Base-by-base conservation (phyloP, 768 basidiomycete genomes). In the Porphyrellus cyaneotinctus region DNA sequence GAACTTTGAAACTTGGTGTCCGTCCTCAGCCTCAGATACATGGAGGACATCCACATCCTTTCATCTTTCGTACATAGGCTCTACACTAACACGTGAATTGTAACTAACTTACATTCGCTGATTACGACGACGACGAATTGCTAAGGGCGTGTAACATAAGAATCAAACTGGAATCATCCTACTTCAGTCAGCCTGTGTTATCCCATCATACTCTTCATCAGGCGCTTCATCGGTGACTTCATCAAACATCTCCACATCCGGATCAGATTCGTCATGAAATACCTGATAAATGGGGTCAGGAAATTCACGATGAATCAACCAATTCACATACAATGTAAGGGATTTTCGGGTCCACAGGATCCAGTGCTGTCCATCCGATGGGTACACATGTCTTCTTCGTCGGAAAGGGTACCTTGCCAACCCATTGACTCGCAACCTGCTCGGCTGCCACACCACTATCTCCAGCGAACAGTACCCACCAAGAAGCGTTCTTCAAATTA, bases 1-100 rank as follows among this genome's bases (percentile, higher is more conserved):
- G 67, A 10, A 76, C 69, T 18, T 58, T 61, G 17, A 56, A 56
- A 5, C 61, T 69, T 0, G 74, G 65, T 3, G 61, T 52, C 43
- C 72, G n/a, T n/a, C n/a, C n/a, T n/a, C n/a, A n/a, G n/a, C n/a
- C n/a, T n/a, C n/a, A n/a, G n/a, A n/a, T n/a, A n/a, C n/a, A n/a
- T n/a, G n/a, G n/a, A n/a, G n/a, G n/a, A n/a, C n/a, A n/a, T n/a
- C n/a, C n/a, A n/a, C n/a, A n/a, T n/a, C n/a, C n/a, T n/a, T n/a
- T n/a, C n/a, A n/a, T n/a, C n/a, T n/a, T n/a, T n/a, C n/a, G n/a
- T n/a, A n/a, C n/a, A n/a, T n/a, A n/a, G n/a, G n/a, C n/a, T n/a
- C n/a, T n/a, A n/a, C n/a, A n/a, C n/a, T n/a, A n/a, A n/a, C n/a
- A n/a, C n/a, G n/a, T n/a, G n/a, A n/a, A n/a, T n/a, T n/a, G n/a